Base-by-base conservation (phyloP, 495 filamentous ascomycete genomes). In the Penicillium coprophilum region DNA sequence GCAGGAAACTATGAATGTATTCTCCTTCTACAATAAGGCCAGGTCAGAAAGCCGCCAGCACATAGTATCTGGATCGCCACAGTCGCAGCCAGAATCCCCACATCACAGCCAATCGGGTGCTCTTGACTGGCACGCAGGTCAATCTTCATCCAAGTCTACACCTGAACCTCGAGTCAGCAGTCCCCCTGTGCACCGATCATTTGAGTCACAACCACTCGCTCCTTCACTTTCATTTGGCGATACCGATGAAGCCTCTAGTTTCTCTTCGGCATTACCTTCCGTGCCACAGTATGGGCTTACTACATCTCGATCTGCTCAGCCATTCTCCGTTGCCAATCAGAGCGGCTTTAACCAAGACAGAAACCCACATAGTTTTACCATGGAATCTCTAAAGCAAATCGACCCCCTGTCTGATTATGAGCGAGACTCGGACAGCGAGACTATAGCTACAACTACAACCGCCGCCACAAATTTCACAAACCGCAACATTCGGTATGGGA, bases 341-440 rank as follows among this genome's bases (percentile, higher is more conserved):
- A 12, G 32, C 24, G 2, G 24, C n/a, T 52, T 52, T 10, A 58
- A 56, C 32, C 53, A 63, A 21, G 50, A 62, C 31, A 56, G 57
- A 8, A 57, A 67, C 36, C 61, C 63, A 4, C 70, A 72, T 50
- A 73, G 72, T 56, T 74, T 75, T 56, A 77, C 67, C 3, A 60
- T 75, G 61, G 63, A 69, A 28, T 68, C 64, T 31, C 59, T 77
- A 39, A 73, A 67, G 51, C 62, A 55, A 21, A 63, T 65, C 21
- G 72, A 77, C 3, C 64, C 70, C 23, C 51, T 40, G 0, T 75
- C 69, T 1, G 71, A 76, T 43, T 69, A 71, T n/a, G 75, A 77
- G 24, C 65, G 59, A 40, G 76, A 78, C 45, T 78, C 76, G 4
- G 76, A 78, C 34, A 68, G 59, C 23, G 76, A 77, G 57, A 77